A percentile compares a stretch with the other conserved stretches of the same genome.
phyloP scores from a whole-genome alignment of 345 rosid species.

The Luvunga scandens region DNA sequence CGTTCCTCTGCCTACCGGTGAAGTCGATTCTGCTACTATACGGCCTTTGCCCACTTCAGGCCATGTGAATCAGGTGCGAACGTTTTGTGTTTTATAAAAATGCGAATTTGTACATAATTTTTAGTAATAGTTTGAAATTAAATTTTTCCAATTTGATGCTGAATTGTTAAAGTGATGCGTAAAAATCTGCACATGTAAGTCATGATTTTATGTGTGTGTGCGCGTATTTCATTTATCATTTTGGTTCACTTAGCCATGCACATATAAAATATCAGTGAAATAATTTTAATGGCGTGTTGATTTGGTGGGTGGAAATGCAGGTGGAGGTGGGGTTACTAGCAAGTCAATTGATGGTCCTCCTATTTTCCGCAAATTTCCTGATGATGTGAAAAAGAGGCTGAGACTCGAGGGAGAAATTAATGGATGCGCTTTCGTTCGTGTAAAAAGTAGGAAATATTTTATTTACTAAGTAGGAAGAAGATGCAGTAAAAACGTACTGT shows the following conservation, averaged over 20 bases:
- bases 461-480: background rate
- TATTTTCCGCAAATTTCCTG: conserved; percentile 25
- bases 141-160: too few species aligned
- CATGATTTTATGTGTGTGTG: too few species aligned
- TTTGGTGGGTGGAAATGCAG: conserved; percentile 35
- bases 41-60: conserved; percentile 64
- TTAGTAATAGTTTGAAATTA: too few species aligned
- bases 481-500: background rate
- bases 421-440: background rate
- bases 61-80: conserved; percentile 35
- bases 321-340: conserved; percentile 36
- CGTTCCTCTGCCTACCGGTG: conserved; percentile 96
- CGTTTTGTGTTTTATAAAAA: too few species aligned
- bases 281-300: background rate
- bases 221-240: too few species aligned
- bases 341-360: conserved; percentile 25
- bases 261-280: background rate
- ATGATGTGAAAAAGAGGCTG: conserved; percentile 12
- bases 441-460: background rate
- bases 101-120: too few species aligned
- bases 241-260: background rate
- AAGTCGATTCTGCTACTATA: conserved; percentile 86
- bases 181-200: too few species aligned
- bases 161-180: too few species aligned
- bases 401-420: background rate